Conservation (phyloP, 176 grass and related monocot genomes). For the Chloris gayana region DNA sequence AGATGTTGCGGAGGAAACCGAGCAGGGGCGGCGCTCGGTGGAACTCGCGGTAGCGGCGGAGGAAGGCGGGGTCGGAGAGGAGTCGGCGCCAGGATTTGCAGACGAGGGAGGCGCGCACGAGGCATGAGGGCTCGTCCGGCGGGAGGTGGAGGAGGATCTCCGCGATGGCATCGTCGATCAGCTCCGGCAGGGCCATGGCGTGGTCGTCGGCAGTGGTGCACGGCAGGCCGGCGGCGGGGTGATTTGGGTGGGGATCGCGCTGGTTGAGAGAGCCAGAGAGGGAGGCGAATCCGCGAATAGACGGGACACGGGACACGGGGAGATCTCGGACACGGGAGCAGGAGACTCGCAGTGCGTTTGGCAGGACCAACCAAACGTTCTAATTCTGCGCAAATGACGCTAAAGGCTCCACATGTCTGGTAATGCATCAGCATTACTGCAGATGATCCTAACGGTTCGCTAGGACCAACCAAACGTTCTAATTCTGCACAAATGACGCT, state of each 20-base stretch:
- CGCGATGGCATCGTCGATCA: slow-evolving; percentile 6
- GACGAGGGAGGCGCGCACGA: slow-evolving; percentile 27
- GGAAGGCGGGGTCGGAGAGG: slow-evolving; percentile 17
- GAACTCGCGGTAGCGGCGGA: slow-evolving; percentile 29
- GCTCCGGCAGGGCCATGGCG: slow-evolving; percentile 12
- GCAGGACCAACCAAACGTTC: no score
- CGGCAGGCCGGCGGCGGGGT: not conserved
- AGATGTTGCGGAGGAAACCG: slow-evolving; percentile 11
- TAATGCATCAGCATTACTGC: no score
- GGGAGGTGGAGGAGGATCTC: slow-evolving; percentile 24
- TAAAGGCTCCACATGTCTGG: no score
- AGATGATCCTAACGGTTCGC: no score
- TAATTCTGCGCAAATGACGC: no score
- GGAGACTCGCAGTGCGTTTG: no score
- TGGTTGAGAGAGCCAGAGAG: no score
- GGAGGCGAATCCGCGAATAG: no score
- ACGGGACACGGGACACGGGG: no score
- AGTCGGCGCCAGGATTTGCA: slow-evolving; percentile 23
- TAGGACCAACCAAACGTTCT: no score
- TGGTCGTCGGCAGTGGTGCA: not conserved
- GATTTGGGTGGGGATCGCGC: not conserved
- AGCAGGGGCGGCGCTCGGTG: slow-evolving; percentile 22
- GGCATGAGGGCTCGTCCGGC: slow-evolving; percentile 5
- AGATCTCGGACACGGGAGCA: no score
- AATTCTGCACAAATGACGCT: no score